Percentiles rank a stretch among this genome's conserved stretches.
These are phyloP conservation scores for Elaeagnus macrophylla DNA, from an alignment of 306 rosid genomes.

Conservation along the genomic window DNA sequence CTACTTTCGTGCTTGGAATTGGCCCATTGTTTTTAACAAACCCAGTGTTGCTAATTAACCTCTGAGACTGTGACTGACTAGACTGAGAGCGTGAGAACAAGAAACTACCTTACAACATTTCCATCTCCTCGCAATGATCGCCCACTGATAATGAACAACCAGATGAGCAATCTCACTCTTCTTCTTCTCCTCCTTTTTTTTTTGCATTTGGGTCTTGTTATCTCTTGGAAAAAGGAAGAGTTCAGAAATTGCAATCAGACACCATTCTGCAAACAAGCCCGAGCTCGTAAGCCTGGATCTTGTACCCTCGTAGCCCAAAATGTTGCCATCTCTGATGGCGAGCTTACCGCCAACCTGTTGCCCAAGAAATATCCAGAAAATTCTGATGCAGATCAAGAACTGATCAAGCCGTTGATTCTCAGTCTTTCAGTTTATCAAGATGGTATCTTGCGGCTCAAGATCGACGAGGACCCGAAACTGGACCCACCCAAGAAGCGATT, in stretches of 20 bases:
- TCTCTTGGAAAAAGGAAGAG: conserved; percentile 85
- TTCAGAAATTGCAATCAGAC: conserved; percentile 82
- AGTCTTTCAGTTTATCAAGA: conserved; percentile 52
- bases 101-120: too few species aligned
- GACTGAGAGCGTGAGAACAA: too few species aligned
- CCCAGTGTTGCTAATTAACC: too few species aligned
- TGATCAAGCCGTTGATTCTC: conserved; percentile 54
- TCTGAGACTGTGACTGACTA: too few species aligned
- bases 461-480: conserved; percentile 63
- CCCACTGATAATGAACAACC: conserved; percentile 17
- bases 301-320: conserved; percentile 49
- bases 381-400: conserved; percentile 20
- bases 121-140: conserved; percentile 12
- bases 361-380: conserved; percentile 19
- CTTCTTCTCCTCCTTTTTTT: conserved; percentile 38
- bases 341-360: conserved; percentile 61
- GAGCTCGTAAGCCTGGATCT: conserved; percentile 49
- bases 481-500: conserved; percentile 60
- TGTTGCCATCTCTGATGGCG: conserved; percentile 53
- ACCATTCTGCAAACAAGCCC: conserved; percentile 92
- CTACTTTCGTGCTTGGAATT: too few species aligned
- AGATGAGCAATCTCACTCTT: conserved; percentile 30
- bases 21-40: too few species aligned
- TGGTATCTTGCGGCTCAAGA: conserved; percentile 67
- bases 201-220: conserved; percentile 28